A percentile compares a stretch with the other conserved stretches of the same genome.
Evolutionary conservation across 208 protist genomes (phyloP).

Genomic region (Wallacemonas collosoma): DNA sequence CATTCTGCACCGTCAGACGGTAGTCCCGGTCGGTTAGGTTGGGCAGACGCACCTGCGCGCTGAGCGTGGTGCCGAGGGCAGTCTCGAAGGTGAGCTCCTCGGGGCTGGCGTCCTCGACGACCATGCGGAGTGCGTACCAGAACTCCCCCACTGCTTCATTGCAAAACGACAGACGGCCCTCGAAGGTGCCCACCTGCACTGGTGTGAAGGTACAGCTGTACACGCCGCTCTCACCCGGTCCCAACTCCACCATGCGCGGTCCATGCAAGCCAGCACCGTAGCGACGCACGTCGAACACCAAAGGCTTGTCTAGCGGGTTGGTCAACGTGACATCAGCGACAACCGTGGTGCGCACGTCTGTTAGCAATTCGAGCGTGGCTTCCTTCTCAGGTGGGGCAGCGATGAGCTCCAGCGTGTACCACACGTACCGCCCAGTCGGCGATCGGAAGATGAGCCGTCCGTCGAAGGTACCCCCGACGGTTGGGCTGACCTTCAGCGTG

Average conservation of each 20-base stretch:
- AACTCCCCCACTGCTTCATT: slow-evolving; percentile 93
- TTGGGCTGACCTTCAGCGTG: slow-evolving; percentile 69
- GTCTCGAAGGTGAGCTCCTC: slow-evolving; percentile 74
- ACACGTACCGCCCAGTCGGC: slow-evolving; percentile 78
- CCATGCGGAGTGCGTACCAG: slow-evolving; percentile 91
- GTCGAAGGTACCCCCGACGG: slow-evolving; percentile 77
- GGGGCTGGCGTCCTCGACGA: slow-evolving; percentile 64
- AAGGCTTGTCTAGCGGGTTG: slow-evolving; percentile 78
- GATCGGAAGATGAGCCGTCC: slow-evolving; percentile 87
- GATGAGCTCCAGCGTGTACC: slow-evolving; percentile 89
- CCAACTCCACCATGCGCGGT: slow-evolving; percentile 66
- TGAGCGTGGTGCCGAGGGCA: slow-evolving; percentile 65
- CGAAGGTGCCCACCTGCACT: slow-evolving; percentile 62
- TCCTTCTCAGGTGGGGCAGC: slow-evolving; percentile 88
- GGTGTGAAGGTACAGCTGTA: slow-evolving; percentile 91
- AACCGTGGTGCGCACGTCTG: slow-evolving; percentile 81
- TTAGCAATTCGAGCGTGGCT: slow-evolving; percentile 72
- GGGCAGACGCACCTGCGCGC: slow-evolving; percentile 62
- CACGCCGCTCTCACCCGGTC: slow-evolving; percentile 31
- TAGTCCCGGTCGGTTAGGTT: slow-evolving; percentile 71
- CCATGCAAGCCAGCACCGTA: slow-evolving; percentile 82
- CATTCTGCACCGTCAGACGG: slow-evolving; percentile 55
- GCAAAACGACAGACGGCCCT: slow-evolving; percentile 84
- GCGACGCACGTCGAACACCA: slow-evolving; percentile 78
- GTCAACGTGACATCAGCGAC: slow-evolving; percentile 84